Evolutionary conservation across 768 basidiomycete species (phyloP), one percentile per base, ranked within the genome.

Genomic region (Boletus subcaerulescens): DNA sequence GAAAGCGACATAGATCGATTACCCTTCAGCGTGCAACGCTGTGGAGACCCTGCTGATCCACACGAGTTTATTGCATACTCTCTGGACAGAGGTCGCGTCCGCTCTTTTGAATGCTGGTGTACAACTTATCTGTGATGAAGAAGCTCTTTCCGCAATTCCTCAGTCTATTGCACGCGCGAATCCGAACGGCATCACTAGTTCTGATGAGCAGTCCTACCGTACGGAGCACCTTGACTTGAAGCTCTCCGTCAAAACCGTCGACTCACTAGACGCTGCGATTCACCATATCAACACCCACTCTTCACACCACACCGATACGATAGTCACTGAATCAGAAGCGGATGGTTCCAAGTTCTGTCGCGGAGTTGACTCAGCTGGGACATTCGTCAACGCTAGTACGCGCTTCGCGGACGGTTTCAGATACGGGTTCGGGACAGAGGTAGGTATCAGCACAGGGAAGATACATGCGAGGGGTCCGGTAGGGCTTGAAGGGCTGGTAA

Each of bases 401-500:
- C 82, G 97, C 36, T 98, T 99, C 68, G 88, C 95, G 0, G 97
- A 99, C 70, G 96, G 97, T 13, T 97, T 95, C 73, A 74, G 96
- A 56, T 98, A 93, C 67, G 97, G 97, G 0, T 94, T 97, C 60
- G 97, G 97, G 3, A 95, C 97, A 5, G 97, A 98, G 72, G 96
- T 99, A 0, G 97, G 97, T 10, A 97, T 99, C 65, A 91, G 89
- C 69, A 99, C 97, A 0, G 95, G 96, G 1, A 86, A 91, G 66
- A 96, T 97, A 52, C 97, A 99, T 66, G 95, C 97, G 15, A 80
- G 96, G 40, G 97, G 97, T 4, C 97, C 97, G 0, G 96, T 98
- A 2, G 96, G 96, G 0, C 77, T 98, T 49, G 92, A 98, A 60
- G 93, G 93, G 2, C 76, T 97, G 59, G 89, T 94, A 39, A 97